Conservation (phyloP, 768 basidiomycete genomes). For the Epithele typhae region DNA sequence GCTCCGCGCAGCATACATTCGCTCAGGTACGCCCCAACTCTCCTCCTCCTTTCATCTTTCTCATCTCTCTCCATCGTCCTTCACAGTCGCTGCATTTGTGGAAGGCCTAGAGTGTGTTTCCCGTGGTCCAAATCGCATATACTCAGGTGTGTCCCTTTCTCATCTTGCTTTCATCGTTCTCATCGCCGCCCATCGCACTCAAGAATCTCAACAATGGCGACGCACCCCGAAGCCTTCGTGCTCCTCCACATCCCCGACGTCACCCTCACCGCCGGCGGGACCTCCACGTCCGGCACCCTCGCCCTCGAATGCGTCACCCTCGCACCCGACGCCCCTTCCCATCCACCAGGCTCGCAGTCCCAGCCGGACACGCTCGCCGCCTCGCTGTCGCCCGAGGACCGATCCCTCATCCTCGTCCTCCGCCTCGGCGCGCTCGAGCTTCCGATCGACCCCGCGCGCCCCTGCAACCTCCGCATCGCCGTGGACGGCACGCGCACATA, state of each 20-base stretch:
- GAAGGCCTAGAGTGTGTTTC: no score
- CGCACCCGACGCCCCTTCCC: constrained; percentile 21
- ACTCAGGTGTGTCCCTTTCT: no score
- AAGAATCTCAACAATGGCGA: no score
- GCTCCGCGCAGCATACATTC: no score
- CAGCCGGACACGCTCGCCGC: no score
- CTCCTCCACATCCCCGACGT: constrained; percentile 50
- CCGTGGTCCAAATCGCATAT: no score
- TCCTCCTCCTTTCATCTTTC: no score
- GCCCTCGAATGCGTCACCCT: constrained; percentile 62
- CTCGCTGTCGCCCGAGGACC: constrained; percentile 27
- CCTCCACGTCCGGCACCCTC: constrained; percentile 38
- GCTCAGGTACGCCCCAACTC: no score
- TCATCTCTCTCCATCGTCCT: no score
- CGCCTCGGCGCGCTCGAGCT: constrained; percentile 51
- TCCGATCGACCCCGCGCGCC: constrained; percentile 53
- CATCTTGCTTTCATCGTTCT: no score
- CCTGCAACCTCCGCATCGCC: constrained; percentile 37
- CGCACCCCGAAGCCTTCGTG: constrained; percentile 39
- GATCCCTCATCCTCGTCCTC: constrained; percentile 65
- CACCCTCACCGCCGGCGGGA: constrained; percentile 32
- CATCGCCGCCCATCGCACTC: no score
- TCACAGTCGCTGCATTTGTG: no score
- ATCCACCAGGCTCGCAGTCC: constrained; percentile 13
- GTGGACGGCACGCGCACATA: constrained; percentile 37